Conservation (phyloP, 768 basidiomycete species). For the Amyloporia xantha region DNA sequence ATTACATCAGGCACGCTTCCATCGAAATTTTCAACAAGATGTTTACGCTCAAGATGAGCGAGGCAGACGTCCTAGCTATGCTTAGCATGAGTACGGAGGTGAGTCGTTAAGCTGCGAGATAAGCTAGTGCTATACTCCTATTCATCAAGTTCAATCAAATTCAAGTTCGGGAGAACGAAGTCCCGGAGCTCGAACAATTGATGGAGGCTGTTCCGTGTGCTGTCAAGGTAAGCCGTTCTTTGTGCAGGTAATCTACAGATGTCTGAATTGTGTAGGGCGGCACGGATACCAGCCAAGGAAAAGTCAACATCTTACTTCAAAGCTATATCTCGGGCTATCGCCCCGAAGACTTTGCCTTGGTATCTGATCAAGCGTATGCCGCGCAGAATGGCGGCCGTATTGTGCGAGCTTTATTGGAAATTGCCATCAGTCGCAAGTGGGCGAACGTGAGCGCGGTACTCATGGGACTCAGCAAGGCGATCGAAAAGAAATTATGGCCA, state of each 20-base stretch:
- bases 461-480: constrained; percentile 87
- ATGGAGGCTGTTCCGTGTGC: constrained; percentile 65
- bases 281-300: constrained; percentile 50
- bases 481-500: constrained; percentile 91
- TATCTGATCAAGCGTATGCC: constrained; percentile 91
- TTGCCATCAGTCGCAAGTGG: constrained; percentile 90
- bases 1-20: constrained; percentile 83
- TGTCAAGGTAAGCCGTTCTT: constrained; percentile 52
- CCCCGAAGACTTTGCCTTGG: constrained; percentile 93
- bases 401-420: constrained; percentile 89
- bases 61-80: constrained; percentile 86
- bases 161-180: constrained; percentile 86
- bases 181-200: constrained; percentile 71
- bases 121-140: neutral
- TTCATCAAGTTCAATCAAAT: constrained; percentile 81
- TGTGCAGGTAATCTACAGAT: too few relatives aligned
- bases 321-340: constrained; percentile 73
- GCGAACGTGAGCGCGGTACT: constrained; percentile 74
- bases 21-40: constrained; percentile 80
- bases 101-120: constrained; percentile 9
- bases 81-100: constrained; percentile 91
- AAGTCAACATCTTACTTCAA: constrained; percentile 94
- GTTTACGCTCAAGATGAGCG: constrained; percentile 80
- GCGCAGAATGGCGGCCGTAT: constrained; percentile 96
- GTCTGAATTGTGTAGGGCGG: too few relatives aligned